These are phyloP conservation scores for Aphanoascus verrucosus DNA, from an alignment of 2,329 filamentous ascomycete genomes.

Conservation along the genomic window DNA sequence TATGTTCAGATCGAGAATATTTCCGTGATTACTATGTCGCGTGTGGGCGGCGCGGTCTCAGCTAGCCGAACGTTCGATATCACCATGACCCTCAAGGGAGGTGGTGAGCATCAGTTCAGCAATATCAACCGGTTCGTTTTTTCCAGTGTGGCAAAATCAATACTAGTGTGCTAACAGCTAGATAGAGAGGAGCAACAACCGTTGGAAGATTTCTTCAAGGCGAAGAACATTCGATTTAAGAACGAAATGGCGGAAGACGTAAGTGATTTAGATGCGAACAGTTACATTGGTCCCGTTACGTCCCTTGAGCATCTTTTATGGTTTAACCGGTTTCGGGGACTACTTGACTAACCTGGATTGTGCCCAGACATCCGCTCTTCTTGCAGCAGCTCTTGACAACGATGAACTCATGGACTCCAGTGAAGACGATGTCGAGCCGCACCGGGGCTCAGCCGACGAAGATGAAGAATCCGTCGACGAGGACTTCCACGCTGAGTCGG, in stretches of 20 bases:
- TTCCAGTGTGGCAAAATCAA: background rate
- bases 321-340: too few relatives aligned
- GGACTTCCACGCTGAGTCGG: constrained; percentile 84
- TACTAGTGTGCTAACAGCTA: constrained; percentile 18
- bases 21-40: constrained; percentile 83
- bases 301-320: background rate
- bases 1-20: constrained; percentile 95
- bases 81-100: constrained; percentile 78
- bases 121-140: constrained; percentile 75
- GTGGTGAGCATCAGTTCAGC: constrained; percentile 91
- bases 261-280: constrained; percentile 32
- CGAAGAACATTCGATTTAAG: constrained; percentile 89
- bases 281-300: background rate
- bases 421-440: constrained; percentile 64
- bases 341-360: constrained; percentile 21
- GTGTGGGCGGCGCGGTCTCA: constrained; percentile 86
- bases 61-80: constrained; percentile 96
- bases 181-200: constrained; percentile 78
- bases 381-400: constrained; percentile 73
- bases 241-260: constrained; percentile 97
- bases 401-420: constrained; percentile 76
- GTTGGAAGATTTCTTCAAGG: constrained; percentile 94
- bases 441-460: constrained; percentile 87
- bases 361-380: constrained; percentile 44
- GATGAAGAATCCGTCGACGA: constrained; percentile 93